phyloP scores from a whole-genome alignment of 2,329 filamentous ascomycete genomes.

The Lasiodiplodia citricola region DNA sequence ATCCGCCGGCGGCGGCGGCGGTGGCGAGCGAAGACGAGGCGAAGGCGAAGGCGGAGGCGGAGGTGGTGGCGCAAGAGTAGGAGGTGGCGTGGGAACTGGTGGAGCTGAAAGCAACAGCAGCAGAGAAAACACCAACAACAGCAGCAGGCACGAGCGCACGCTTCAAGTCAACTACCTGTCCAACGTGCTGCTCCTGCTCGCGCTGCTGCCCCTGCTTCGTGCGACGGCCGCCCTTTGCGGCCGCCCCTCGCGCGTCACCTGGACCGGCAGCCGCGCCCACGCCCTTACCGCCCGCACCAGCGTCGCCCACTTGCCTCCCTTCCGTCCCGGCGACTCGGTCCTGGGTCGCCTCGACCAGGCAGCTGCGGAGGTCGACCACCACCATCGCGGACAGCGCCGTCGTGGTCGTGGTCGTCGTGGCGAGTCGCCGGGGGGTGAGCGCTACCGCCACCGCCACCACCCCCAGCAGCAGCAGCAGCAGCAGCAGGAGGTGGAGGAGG shows the following conservation, averaged over 20 bases:
- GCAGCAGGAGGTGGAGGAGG: too few species aligned
- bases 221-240: neutral
- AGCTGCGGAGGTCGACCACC: neutral
- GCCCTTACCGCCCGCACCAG: neutral
- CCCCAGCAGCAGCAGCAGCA: too few species aligned
- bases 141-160: neutral
- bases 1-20: neutral
- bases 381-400: neutral
- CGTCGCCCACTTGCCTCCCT: neutral
- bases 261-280: conserved; percentile 5
- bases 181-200: neutral
- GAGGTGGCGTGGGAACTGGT: too few species aligned
- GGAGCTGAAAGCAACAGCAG: too few species aligned
- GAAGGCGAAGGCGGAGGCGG: too few species aligned
- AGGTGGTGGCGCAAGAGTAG: too few species aligned
- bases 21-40: too few species aligned
- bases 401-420: neutral
- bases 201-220: neutral
- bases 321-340: neutral
- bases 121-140: neutral
- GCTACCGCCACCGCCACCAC: too few species aligned
- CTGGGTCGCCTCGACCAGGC: neutral
- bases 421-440: too few species aligned
- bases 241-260: neutral
- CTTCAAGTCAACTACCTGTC: conserved; percentile 7